Evolutionary conservation across 306 rosid species (phyloP).

Genomic region (Pterocarpus santalinus): DNA sequence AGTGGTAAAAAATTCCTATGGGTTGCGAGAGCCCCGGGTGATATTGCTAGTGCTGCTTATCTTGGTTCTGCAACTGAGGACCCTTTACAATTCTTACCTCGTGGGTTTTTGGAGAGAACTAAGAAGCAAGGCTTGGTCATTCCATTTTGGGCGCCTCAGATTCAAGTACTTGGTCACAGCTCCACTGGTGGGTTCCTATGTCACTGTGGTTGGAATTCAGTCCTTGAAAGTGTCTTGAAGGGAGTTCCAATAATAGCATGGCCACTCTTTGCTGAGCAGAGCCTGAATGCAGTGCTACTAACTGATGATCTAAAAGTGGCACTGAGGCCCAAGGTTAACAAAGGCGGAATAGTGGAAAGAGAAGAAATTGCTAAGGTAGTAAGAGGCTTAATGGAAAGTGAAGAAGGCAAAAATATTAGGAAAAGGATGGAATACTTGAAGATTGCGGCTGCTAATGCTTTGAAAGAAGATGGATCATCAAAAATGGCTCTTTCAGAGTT

Average conservation of each 20-base stretch:
- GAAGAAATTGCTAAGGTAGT: not conserved
- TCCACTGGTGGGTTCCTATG: not conserved
- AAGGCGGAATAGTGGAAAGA: not conserved
- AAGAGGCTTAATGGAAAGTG: not conserved
- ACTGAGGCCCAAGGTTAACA: not conserved
- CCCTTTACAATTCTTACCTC: conserved; percentile 8
- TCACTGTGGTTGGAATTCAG: conserved; percentile 39
- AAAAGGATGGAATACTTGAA: not conserved
- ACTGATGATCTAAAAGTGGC: not conserved
- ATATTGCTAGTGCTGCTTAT: not conserved
- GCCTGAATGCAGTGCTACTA: not conserved
- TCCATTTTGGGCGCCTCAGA: conserved; percentile 39
- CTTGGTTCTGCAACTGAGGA: not conserved
- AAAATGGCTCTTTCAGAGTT: too few relatives aligned
- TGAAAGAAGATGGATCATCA: not conserved
- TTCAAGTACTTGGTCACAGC: conserved; percentile 5
- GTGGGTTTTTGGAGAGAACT: not conserved
- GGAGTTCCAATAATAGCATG: conserved; percentile 33
- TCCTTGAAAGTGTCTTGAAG: not conserved
- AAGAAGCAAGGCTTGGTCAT: conserved; percentile 19
- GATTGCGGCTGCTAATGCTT: not conserved
- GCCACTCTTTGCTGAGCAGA: conserved; percentile 30
- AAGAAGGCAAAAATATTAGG: not conserved
- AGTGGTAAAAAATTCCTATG: conserved; percentile 29
- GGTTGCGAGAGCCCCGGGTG: conserved; percentile 24